Conservation (phyloP, 176 grass and related monocot species). For the Aechmea fasciata region DNA sequence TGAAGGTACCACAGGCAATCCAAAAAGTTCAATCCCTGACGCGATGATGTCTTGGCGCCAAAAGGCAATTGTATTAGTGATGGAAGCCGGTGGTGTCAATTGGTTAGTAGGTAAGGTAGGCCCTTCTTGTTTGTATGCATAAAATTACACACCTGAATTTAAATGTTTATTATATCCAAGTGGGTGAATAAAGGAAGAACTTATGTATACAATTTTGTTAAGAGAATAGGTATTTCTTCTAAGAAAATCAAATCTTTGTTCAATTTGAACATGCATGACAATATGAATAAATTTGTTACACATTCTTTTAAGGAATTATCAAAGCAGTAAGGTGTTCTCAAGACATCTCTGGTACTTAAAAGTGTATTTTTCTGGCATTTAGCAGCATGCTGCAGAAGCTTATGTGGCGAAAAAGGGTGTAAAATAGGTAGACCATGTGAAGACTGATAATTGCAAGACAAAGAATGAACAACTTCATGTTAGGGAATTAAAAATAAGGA, state of each 20-base stretch:
- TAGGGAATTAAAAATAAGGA: too few relatives aligned
- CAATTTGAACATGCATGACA: not conserved
- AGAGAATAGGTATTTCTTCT: not conserved
- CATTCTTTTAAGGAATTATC: too few relatives aligned
- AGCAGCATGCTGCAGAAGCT: not conserved
- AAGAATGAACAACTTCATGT: too few relatives aligned
- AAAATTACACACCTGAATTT: not conserved
- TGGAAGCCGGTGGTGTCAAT: conserved; percentile 83
- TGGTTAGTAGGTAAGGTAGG: conserved; percentile 80
- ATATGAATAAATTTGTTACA: too few relatives aligned
- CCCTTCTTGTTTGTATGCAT: conserved; percentile 16
- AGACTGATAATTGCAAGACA: too few relatives aligned
- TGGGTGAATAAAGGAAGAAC: not conserved
- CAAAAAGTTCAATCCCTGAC: conserved; percentile 37
- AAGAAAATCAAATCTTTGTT: not conserved
- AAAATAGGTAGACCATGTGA: not conserved
- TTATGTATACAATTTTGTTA: not conserved
- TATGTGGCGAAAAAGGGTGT: conserved; percentile 10
- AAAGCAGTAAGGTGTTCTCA: too few relatives aligned
- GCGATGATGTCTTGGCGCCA: conserved; percentile 53
- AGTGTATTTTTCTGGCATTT: too few relatives aligned
- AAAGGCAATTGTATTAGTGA: conserved; percentile 72
- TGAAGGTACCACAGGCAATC: conserved; percentile 24
- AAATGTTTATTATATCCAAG: not conserved
- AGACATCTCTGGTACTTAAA: too few relatives aligned